Evolutionary conservation across 441 rosid species (phyloP).

Genomic region (Heliophila coronopifolia): DNA sequence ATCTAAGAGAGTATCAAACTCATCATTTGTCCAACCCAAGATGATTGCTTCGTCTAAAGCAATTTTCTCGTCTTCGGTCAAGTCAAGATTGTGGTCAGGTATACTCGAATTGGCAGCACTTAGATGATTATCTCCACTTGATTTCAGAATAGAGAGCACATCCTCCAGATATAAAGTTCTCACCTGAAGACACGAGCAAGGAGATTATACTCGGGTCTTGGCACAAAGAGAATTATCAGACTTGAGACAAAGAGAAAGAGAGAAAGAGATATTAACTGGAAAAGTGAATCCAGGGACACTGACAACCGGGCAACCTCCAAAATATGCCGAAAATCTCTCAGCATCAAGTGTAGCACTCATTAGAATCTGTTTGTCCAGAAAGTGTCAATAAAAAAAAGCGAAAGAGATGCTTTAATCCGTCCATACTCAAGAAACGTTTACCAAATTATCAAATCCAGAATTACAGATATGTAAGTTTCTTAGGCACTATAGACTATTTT

Average conservation of each 20-base stretch:
- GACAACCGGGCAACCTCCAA: constrained; percentile 94
- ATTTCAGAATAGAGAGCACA: constrained; percentile 64
- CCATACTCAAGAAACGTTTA: constrained; percentile 2
- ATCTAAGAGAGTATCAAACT: constrained; percentile 72
- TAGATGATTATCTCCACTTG: constrained; percentile 52
- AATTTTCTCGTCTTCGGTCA: constrained; percentile 59
- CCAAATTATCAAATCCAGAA: constrained; percentile 8
- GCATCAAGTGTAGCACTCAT: constrained; percentile 99
- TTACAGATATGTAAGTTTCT: constrained; percentile 10
- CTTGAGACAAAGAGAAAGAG: not conserved
- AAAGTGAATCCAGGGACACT: constrained; percentile 88
- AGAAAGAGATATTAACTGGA: constrained; percentile 51
- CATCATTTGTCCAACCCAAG: constrained; percentile 80
- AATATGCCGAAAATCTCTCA: constrained; percentile 82
- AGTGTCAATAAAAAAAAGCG: not conserved
- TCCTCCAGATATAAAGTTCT: constrained; percentile 72
- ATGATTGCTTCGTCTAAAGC: constrained; percentile 81
- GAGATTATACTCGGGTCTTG: constrained; percentile 16
- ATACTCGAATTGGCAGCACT: constrained; percentile 33
- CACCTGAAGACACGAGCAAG: constrained; percentile 47
- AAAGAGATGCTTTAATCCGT: not conserved
- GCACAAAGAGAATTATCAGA: constrained; percentile 1
- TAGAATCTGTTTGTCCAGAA: constrained; percentile 46
- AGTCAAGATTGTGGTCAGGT: constrained; percentile 36
- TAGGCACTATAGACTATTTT: not conserved